Evolutionary conservation across 2,329 filamentous ascomycete species (phyloP).

Genomic region (Hypoxylon sp.): DNA sequence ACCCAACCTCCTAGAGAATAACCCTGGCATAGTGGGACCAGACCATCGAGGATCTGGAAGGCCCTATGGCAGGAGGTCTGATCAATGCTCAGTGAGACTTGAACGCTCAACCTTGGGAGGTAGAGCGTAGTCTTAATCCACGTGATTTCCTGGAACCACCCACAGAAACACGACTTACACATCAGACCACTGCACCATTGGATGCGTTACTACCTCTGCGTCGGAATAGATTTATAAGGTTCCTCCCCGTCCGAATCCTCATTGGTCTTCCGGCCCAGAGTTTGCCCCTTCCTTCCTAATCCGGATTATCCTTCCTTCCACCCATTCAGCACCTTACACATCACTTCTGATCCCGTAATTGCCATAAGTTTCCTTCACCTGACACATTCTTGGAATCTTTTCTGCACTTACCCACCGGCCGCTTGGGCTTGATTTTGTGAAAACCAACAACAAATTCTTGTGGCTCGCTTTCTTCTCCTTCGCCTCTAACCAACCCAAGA

Average conservation of each 20-base stretch:
- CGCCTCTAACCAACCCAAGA: too few species aligned
- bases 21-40: neutral
- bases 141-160: conserved; percentile 1
- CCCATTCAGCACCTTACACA: neutral
- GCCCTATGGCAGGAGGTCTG: neutral
- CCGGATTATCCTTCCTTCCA: neutral
- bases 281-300: neutral
- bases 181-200: neutral
- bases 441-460: too few species aligned
- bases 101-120: neutral
- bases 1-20: neutral
- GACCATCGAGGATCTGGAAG: neutral
- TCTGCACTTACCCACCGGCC: too few species aligned
- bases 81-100: neutral
- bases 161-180: neutral
- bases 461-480: too few species aligned
- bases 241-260: neutral
- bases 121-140: neutral
- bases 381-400: too few species aligned
- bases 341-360: too few species aligned
- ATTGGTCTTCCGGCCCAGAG: neutral
- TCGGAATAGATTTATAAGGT: neutral
- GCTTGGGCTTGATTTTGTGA: too few species aligned
- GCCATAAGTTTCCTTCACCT: too few species aligned
- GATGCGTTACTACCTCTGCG: neutral